Evolutionary conservation across 2,329 filamentous ascomycete genomes (phyloP), one percentile per base, ranked within the genome.

Genomic region (Aspergillus tanneri): DNA sequence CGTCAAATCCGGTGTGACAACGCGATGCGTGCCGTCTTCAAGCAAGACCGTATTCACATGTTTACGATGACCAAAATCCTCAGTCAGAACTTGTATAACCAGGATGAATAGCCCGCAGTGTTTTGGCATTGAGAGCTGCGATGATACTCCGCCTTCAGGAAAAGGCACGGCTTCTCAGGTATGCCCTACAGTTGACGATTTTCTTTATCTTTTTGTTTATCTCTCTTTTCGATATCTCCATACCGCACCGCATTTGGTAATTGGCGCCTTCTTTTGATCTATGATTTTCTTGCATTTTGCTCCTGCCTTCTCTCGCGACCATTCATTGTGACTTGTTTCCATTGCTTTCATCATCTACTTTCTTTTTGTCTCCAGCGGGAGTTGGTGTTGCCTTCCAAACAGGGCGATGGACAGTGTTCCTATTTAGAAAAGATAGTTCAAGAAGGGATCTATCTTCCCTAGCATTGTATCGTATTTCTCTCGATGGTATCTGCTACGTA

Each of bases 51-150:
- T 63, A 87, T 99, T 41, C 90, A 97, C 72, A 99, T 99, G 93
- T 99, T 99, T 71, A 91, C 90, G 59, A 97, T 99, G 92, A 97
- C 96, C 77, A 96, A 96, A 77, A 82, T 96, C 12, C 83, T 97
- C 9, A 90, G 88, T 54, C 85, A 87, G 66, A 92, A 97, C 64
- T 77, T 97, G 30, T 96, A 95, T 65, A 88, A 87, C 2, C 79
- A 88, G 39, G 90, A 92, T 44, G 90, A 93, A 68, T 83, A 67
- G 55, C 36, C 41, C 19, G 18, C 14, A 10, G 38, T 37, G 18
- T 35, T 28, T 24, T 40, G n/a, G 25, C 43, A 43, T 47, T 36
- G 46, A 53, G 48, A 52, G 58, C 52, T 50, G 50, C 52, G 52
- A 55, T 47, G 25, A 45, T 35, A 30, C 14, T 39, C 34, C 14